phyloP scores from a whole-genome alignment of 2,329 filamentous ascomycete genomes.

The Trichoderma arundinaceum region DNA sequence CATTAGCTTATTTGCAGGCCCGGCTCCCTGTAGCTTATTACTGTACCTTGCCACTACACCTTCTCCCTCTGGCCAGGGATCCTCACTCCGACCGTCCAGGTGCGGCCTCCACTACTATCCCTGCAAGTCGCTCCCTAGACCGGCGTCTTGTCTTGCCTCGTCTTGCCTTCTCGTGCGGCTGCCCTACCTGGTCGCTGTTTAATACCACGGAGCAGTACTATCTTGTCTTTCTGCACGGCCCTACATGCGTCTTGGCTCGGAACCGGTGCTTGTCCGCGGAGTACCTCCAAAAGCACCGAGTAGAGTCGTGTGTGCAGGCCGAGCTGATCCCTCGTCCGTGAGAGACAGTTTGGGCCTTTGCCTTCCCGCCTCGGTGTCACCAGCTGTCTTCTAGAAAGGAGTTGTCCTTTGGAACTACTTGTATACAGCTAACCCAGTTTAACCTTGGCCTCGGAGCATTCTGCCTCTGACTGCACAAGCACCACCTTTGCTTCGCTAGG shows the following conservation, averaged over 20 bases:
- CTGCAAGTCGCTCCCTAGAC: conserved; percentile 19
- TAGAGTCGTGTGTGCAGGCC: neutral
- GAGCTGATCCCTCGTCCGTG: neutral
- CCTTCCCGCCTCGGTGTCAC: conserved; percentile 28
- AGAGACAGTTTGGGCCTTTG: neutral
- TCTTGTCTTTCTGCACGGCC: conserved; percentile 10
- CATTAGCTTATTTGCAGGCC: conserved; percentile 19
- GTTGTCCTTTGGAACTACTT: conserved; percentile 36
- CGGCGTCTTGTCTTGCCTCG: conserved; percentile 28
- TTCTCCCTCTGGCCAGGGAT: conserved; percentile 29
- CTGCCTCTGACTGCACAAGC: conserved; percentile 38
- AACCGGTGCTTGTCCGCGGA: conserved; percentile 2
- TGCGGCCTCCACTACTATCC: conserved; percentile 27
- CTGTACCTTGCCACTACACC: conserved; percentile 20
- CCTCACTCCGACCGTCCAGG: conserved; percentile 21
- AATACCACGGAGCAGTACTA: conserved; percentile 9
- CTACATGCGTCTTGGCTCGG: conserved; percentile 16
- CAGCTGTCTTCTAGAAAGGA: conserved; percentile 44
- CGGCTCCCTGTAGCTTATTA: conserved; percentile 26
- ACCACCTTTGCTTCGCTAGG: conserved; percentile 29
- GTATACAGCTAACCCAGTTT: conserved; percentile 31
- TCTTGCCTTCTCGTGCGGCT: conserved; percentile 19
- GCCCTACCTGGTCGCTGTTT: conserved; percentile 22
- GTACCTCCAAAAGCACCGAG: neutral
- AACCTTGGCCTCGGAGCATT: conserved; percentile 41